Conservation (phyloP, 176 grass and related monocot genomes). For the Hsuehochloa calcarea region DNA sequence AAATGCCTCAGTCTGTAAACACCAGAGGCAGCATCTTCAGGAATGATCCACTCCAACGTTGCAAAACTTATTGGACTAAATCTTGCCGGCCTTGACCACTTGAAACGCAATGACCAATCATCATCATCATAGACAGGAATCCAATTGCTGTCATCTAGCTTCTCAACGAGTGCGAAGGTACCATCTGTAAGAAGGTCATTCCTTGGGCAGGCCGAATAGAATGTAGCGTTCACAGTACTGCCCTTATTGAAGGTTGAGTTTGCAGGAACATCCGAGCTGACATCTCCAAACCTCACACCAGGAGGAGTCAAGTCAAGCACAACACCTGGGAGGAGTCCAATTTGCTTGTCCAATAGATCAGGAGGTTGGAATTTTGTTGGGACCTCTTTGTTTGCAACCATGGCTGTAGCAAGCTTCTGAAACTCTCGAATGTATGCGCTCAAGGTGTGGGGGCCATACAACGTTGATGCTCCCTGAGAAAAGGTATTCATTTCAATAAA, state of each 20-base stretch:
- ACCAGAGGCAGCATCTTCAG: conserved; percentile 51
- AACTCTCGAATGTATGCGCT: conserved; percentile 97
- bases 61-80: conserved; percentile 76
- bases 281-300: conserved; percentile 71
- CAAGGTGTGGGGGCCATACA: conserved; percentile 94
- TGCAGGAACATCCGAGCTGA: conserved; percentile 60
- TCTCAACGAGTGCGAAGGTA: conserved; percentile 79
- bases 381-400: conserved; percentile 54
- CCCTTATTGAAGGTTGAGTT: conserved; percentile 70
- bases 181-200: conserved; percentile 82
- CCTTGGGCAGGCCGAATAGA: conserved; percentile 89
- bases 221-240: conserved; percentile 69
- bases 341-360: conserved; percentile 85
- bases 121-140: conserved; percentile 79
- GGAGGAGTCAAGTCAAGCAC: conserved; percentile 64
- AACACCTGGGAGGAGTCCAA: conserved; percentile 73
- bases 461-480: conserved; percentile 77
- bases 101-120: conserved; percentile 82
- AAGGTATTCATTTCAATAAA: conserved; percentile 10
- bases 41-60: conserved; percentile 79
- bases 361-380: conserved; percentile 58
- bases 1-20: conserved; percentile 94
- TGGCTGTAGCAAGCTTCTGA: conserved; percentile 73
- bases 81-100: conserved; percentile 72
- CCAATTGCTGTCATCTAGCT: conserved; percentile 57